Percentiles rank a stretch among this genome's conserved stretches.
phyloP scores from a whole-genome alignment of 1,284 basidiomycete genomes.

The Taiwanofungus camphoratus region DNA sequence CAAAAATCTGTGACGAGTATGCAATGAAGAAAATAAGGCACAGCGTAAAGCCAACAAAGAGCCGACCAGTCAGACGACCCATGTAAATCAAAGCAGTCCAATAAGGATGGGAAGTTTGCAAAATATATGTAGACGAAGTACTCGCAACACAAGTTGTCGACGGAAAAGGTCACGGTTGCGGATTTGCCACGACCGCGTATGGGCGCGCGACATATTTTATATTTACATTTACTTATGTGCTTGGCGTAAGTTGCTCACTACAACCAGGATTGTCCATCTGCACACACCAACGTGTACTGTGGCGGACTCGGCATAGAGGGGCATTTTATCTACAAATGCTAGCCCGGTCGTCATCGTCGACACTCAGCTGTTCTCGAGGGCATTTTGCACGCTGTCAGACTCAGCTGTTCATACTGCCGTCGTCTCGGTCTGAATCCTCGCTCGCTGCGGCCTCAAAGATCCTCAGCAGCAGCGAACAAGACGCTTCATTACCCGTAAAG shows the following conservation, averaged over 20 bases:
- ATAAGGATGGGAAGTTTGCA: too few species aligned
- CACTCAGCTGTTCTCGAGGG: conserved; percentile 1
- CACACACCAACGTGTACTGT: too few species aligned
- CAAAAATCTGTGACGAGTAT: conserved; percentile 82
- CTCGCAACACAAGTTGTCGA: too few species aligned
- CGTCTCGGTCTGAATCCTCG: conserved; percentile 1
- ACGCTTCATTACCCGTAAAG: conserved; percentile 6
- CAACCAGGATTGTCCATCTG: too few species aligned
- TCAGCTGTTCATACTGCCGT: not conserved
- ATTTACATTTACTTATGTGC: too few species aligned
- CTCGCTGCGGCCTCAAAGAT: not conserved
- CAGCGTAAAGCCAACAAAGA: conserved; percentile 68
- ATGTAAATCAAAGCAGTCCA: conserved; percentile 24
- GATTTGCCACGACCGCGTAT: too few species aligned
- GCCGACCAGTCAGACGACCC: conserved; percentile 47
- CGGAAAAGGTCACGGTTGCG: too few species aligned
- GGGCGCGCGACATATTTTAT: too few species aligned
- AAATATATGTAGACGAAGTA: too few species aligned
- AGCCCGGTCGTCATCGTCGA: not conserved
- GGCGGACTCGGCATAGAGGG: too few species aligned
- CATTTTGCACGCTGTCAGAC: not conserved
- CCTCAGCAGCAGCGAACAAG: conserved; percentile 4
- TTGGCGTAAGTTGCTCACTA: too few species aligned
- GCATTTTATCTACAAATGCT: not conserved
- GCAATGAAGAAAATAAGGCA: conserved; percentile 84